phyloP scores from a whole-genome alignment of 2,329 filamentous ascomycete genomes.

The Phaeosphaeriaceae sp. region DNA sequence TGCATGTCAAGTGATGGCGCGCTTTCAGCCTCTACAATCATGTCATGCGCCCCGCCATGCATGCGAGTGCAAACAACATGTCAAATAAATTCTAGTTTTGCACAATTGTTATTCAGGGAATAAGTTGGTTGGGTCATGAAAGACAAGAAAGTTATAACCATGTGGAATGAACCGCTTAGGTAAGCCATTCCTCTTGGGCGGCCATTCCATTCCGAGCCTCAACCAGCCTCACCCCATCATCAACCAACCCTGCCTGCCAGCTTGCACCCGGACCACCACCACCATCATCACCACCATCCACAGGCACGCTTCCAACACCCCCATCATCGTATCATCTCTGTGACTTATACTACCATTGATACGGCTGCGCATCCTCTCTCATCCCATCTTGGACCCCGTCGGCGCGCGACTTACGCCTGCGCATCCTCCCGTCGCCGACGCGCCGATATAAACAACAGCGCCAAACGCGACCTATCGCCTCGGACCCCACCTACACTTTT shows the following conservation, averaged over 20 bases:
- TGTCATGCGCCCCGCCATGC: slow-evolving; percentile 15
- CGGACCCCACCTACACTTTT: slow-evolving; percentile 16
- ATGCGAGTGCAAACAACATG: not conserved
- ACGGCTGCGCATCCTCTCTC: slow-evolving; percentile 26
- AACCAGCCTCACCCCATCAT: slow-evolving; percentile 16
- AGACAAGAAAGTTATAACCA: too few relatives aligned
- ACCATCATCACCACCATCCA: slow-evolving; percentile 26
- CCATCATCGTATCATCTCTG: slow-evolving; percentile 24
- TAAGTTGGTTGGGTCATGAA: too few relatives aligned
- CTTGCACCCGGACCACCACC: slow-evolving; percentile 20
- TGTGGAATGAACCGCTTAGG: slow-evolving; percentile 1
- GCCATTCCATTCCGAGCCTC: slow-evolving; percentile 15
- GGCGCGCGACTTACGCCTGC: slow-evolving; percentile 31
- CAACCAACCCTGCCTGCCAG: slow-evolving; percentile 1
- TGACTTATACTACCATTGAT: slow-evolving; percentile 29
- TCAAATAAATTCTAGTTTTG: too few relatives aligned
- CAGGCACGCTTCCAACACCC: slow-evolving; percentile 27
- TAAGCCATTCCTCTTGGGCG: slow-evolving; percentile 10
- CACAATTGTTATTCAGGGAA: too few relatives aligned
- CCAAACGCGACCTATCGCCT: slow-evolving; percentile 25
- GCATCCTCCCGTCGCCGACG: slow-evolving; percentile 34
- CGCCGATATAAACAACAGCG: slow-evolving; percentile 42
- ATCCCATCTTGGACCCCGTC: slow-evolving; percentile 18
- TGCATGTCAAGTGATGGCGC: slow-evolving; percentile 21
- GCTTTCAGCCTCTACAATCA: slow-evolving; percentile 12